phyloP scores from a whole-genome alignment of 2,329 filamentous ascomycete species.

The Parafenestella ontariensis region DNA sequence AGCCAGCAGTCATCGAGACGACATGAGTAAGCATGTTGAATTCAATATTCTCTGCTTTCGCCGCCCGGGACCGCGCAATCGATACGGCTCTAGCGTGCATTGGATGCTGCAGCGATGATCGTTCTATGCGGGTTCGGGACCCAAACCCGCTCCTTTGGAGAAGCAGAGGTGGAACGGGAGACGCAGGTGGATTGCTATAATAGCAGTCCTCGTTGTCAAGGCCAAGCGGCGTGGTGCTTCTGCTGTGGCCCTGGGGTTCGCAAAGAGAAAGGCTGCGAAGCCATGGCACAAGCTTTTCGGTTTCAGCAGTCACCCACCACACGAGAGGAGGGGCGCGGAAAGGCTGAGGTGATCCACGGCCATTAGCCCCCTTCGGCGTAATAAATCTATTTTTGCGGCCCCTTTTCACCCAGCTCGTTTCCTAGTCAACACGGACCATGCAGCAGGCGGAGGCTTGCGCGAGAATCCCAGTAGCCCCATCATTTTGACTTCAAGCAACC shows the following conservation, averaged over 20 bases:
- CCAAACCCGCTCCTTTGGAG: not conserved
- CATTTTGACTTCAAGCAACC: conserved; percentile 20
- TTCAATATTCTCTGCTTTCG: conserved; percentile 2
- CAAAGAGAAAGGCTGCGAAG: not conserved
- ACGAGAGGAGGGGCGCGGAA: too few species aligned
- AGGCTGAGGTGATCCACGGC: too few species aligned
- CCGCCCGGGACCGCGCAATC: conserved; percentile 26
- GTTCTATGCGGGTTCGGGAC: conserved; percentile 3
- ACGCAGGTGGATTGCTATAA: not conserved
- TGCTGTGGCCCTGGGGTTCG: not conserved
- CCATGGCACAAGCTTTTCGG: not conserved
- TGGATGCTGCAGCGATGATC: conserved; percentile 24
- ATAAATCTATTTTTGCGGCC: conserved; percentile 31
- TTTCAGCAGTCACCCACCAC: conserved; percentile 12
- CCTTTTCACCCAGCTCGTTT: conserved; percentile 24
- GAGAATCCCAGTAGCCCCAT: conserved; percentile 26
- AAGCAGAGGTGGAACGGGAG: not conserved
- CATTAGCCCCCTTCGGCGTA: conserved; percentile 22
- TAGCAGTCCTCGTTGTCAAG: not conserved
- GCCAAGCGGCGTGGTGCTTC: not conserved
- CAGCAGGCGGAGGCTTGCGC: conserved; percentile 16
- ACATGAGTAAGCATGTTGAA: too few species aligned
- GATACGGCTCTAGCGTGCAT: conserved; percentile 27
- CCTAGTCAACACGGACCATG: conserved; percentile 28
- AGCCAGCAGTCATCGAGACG: not conserved